Percentiles rank a stretch among this genome's conserved stretches.
These are phyloP conservation scores for Annulohypoxylon nitens DNA, from an alignment of 495 filamentous ascomycete genomes.

Conservation along the genomic window DNA sequence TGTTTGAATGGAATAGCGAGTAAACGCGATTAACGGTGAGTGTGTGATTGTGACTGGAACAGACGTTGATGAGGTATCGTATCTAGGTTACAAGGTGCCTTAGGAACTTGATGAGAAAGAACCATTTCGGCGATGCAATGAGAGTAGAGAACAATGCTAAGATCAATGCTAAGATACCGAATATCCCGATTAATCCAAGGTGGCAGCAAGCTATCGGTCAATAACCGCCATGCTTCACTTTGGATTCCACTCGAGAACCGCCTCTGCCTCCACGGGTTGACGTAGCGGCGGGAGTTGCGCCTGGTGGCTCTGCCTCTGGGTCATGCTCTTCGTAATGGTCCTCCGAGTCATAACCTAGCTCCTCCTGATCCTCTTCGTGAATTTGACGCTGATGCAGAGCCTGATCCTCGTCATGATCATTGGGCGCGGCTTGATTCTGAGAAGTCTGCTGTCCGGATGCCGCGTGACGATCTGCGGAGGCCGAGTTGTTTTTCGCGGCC, in stretches of 20 bases:
- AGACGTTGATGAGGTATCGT: slow-evolving; percentile 4
- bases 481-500: slow-evolving; percentile 67
- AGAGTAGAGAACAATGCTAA: slow-evolving; percentile 22
- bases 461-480: slow-evolving; percentile 43
- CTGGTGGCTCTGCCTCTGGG: slow-evolving; percentile 24
- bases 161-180: slow-evolving; percentile 27
- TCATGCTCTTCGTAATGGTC: slow-evolving; percentile 45
- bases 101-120: slow-evolving; percentile 22
- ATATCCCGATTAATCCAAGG: slow-evolving; percentile 12
- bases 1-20: slow-evolving; percentile 1
- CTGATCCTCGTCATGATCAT: slow-evolving; percentile 58
- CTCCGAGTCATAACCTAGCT: slow-evolving; percentile 37
- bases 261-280: not conserved
- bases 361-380: slow-evolving; percentile 50
- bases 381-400: slow-evolving; percentile 54
- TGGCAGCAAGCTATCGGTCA: slow-evolving; percentile 17
- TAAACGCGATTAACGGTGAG: slow-evolving; percentile 8
- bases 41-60: not conserved
- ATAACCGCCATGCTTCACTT: slow-evolving; percentile 16
- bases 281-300: not conserved
- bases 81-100: slow-evolving; percentile 14
- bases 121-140: slow-evolving; percentile 26
- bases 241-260: not conserved
- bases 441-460: slow-evolving; percentile 48
- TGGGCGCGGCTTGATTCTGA: slow-evolving; percentile 15